Base-by-base conservation (phyloP, 2,329 filamentous ascomycete species). In the Penicillium sp. region DNA sequence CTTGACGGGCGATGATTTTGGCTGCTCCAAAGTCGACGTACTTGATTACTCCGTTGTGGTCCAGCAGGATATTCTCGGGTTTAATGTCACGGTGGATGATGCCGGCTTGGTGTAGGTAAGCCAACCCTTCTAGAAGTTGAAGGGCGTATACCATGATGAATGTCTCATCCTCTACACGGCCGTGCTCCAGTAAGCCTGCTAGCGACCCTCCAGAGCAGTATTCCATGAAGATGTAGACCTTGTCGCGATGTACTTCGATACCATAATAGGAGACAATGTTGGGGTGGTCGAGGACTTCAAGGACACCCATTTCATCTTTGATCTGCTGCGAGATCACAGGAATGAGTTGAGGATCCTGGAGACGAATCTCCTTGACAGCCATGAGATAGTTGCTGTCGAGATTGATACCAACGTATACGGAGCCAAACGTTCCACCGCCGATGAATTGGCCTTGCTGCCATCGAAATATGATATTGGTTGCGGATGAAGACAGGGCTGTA, bases 171-270 rank as follows among this genome's bases (percentile, higher is more conserved):
- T 97, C 94, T 61, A 99, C 97, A 42, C 94, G 89, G 12, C 94
- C 94, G 68, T 99, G 93, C 71, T 99, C 94, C 43, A 99, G 80
- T 52, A 99, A 78, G 51, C 84, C 89, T 43, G 94, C 92, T 49
- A 99, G 80, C 16, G 93, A 97, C 20, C 94, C 94, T 52, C 94
- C 93, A 4, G 91, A 95, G 73, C 94, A 99, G 74, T 96, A 97
- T 73, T 99, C 94, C 94, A 99, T 99, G 71, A 99, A 99, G 64
- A 99, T 97, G 74, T 97, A 99, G n/a, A 99, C 94, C 69, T 96
- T 94, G 79, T 99, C 94, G 61, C 94, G 85, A 74, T 99, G 94
- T 2, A 97, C 94, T 73, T 99, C 94, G 67, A 99, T 97, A 58
- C 94, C 94, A 68, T 94, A 94, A 74, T 99, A 99, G 9, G 91